Evolutionary conservation across 1,284 basidiomycete genomes (phyloP), one percentile per base, ranked within the genome.

Genomic region (Flammula alnicola): DNA sequence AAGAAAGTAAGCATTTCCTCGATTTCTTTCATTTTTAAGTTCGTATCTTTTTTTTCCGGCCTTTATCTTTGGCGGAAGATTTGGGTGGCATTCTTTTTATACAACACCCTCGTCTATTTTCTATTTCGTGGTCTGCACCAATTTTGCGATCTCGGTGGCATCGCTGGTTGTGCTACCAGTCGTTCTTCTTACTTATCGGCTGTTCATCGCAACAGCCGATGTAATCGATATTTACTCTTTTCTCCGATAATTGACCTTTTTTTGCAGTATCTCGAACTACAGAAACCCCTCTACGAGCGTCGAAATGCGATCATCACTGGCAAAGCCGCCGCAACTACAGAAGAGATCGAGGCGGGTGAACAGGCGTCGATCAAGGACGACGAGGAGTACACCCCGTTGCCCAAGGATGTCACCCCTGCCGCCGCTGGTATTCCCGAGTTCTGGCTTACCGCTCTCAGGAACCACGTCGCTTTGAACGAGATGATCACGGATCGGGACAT

Each of bases 381-480:
- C 58, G 79, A 83, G 5, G 79, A 82, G 0, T 86, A 88, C 69
- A 73, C 71, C 25, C 75, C 80, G 20, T 71, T 88, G 10, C 71
- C 82, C 49, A 76, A 76, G 55, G 80, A 80, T 47, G 63, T 70
- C 40, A 52, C 51, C 37, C 69, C 61, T 65, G 61, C 64, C 56
- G 54, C 70, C 1, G 57, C 74, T 3, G 88, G 89, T 57, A 94
- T 99, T 63, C 93, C 95, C 54, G 89, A 97, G 66, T 98, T 98
- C 80, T 99, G 96, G 96, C 86, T 98, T 62, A 98, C 96, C 1
- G 93, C 94, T 1, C 81, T 98, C 57, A 87, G 92, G 63, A 98
- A 97, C 73, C 93, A 98, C 70, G 72, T 89, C 52, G 92, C 85
- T 44, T 80, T 98, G 47, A 81, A 83, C 39, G 93, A 95, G 48